phyloP scores from a whole-genome alignment of 345 rosid species.

The Boechera retrofracta region DNA sequence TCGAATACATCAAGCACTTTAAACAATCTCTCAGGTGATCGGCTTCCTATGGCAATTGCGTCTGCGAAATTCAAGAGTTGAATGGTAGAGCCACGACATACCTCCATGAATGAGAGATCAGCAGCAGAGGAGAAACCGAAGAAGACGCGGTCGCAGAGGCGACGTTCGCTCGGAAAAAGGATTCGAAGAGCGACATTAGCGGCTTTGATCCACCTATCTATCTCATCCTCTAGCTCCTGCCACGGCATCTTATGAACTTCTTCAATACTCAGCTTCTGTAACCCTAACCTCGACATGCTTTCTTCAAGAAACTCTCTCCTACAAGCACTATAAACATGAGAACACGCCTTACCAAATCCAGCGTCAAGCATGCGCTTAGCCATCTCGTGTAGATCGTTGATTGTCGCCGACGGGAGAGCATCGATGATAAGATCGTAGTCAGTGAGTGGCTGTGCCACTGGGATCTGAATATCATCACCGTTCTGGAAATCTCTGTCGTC shows the following conservation, averaged over 20 bases:
- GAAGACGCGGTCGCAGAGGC: constrained; percentile 89
- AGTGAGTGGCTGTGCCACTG: constrained; percentile 77
- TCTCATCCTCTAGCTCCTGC: constrained; percentile 82
- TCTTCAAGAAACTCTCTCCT: constrained; percentile 86
- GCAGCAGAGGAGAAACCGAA: constrained; percentile 69
- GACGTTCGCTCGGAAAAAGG: constrained; percentile 90
- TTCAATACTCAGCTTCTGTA: constrained; percentile 74
- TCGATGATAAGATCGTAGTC: constrained; percentile 85
- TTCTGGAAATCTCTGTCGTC: constrained; percentile 45
- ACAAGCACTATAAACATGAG: constrained; percentile 77
- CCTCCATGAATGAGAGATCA: constrained; percentile 92
- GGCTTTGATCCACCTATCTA: constrained; percentile 89
- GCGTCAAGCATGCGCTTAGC: constrained; percentile 88
- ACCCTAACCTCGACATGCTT: constrained; percentile 75
- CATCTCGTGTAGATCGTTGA: constrained; percentile 83
- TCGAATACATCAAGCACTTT: constrained; percentile 87
- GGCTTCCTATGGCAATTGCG: constrained; percentile 72
- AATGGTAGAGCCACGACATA: constrained; percentile 76
- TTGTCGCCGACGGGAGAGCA: constrained; percentile 79
- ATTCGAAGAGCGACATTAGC: constrained; percentile 71
- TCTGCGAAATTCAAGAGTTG: constrained; percentile 80
- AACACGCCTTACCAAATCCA: constrained; percentile 73
- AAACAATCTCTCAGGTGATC: constrained; percentile 87
- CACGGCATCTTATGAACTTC: constrained; percentile 82
- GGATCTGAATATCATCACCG: constrained; percentile 56